phyloP scores from a whole-genome alignment of 768 basidiomycete genomes.

The Glaciozyma martinii region DNA sequence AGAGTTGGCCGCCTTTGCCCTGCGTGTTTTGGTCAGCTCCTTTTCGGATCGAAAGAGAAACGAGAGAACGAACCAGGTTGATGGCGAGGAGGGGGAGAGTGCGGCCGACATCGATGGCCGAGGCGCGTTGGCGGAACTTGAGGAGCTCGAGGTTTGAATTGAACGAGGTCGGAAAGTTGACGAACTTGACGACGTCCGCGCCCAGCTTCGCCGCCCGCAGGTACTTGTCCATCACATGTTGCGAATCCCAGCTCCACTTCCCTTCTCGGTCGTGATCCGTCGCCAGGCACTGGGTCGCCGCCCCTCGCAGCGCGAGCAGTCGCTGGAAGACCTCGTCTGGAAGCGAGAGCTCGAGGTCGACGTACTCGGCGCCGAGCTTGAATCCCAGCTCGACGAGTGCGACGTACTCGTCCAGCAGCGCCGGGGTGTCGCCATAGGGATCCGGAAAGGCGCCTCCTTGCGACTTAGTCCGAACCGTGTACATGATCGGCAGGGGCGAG shows the following conservation, averaged over 20 bases:
- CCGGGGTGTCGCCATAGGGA: conserved; percentile 55
- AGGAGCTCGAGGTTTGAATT: conserved; percentile 70
- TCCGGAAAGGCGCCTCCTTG: conserved; percentile 90
- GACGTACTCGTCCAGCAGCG: conserved; percentile 57
- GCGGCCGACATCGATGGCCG: conserved; percentile 38
- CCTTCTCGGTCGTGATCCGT: conserved; percentile 94
- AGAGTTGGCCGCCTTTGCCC: conserved; percentile 27
- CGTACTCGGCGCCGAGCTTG: conserved; percentile 74
- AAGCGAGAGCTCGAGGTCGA: conserved; percentile 80
- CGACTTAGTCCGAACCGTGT: conserved; percentile 71
- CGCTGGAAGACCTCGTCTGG: conserved; percentile 63
- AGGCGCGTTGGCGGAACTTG: conserved; percentile 49
- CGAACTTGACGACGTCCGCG: conserved; percentile 75
- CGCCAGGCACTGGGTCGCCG: conserved; percentile 67
- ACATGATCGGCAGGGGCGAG: conserved; percentile 76
- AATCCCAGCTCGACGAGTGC: conserved; percentile 66
- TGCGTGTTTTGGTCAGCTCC: no score
- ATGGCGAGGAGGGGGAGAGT: conserved; percentile 39
- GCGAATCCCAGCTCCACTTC: conserved; percentile 64
- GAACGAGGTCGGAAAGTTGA: conserved; percentile 65
- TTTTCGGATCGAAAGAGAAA: no score
- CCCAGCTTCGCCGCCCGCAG: conserved; percentile 56
- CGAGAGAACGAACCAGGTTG: conserved; percentile 55
- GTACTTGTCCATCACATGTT: conserved; percentile 62
- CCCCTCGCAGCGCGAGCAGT: conserved; percentile 51